Evolutionary conservation across 1,139 yeast genomes (phyloP).

Genomic region (Candida glucosophila): DNA sequence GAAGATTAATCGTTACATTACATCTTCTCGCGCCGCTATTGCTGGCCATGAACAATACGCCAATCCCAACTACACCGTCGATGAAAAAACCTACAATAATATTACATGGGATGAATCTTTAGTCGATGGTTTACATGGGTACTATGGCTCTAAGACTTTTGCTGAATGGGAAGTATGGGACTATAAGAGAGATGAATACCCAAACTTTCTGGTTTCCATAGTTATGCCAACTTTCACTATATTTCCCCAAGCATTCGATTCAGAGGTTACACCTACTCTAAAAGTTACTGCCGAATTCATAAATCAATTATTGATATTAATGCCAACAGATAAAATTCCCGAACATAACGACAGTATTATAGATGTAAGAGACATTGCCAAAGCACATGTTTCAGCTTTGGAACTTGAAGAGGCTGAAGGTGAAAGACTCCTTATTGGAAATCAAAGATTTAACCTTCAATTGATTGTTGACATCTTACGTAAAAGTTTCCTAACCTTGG

Average conservation of each 20-base stretch:
- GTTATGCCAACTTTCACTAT: conserved; percentile 45
- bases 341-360: conserved; percentile 23
- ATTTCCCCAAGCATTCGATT: conserved; percentile 32
- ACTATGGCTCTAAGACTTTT: conserved; percentile 31
- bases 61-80: conserved; percentile 17
- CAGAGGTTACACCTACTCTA: conserved; percentile 20
- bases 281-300: conserved; percentile 30
- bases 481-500: conserved; percentile 17
- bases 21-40: conserved; percentile 38
- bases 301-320: conserved; percentile 14
- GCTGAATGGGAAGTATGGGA: conserved; percentile 35
- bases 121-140: conserved; percentile 29
- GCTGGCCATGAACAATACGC: too few species aligned
- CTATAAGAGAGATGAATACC: conserved; percentile 17
- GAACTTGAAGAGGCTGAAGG: conserved; percentile 14
- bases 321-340: conserved; percentile 13
- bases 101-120: conserved; percentile 28
- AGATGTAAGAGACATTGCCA: conserved; percentile 35
- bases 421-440: conserved; percentile 18
- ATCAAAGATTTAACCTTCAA: conserved; percentile 25
- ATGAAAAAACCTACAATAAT: conserved; percentile 33
- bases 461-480: conserved; percentile 23
- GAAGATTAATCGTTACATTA: conserved; percentile 29
- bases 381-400: conserved; percentile 24
- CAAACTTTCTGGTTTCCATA: conserved; percentile 33